Evolutionary conservation across 768 basidiomycete genomes (phyloP), one percentile per base, ranked within the genome.

Genomic region (Mycena capillaripes): DNA sequence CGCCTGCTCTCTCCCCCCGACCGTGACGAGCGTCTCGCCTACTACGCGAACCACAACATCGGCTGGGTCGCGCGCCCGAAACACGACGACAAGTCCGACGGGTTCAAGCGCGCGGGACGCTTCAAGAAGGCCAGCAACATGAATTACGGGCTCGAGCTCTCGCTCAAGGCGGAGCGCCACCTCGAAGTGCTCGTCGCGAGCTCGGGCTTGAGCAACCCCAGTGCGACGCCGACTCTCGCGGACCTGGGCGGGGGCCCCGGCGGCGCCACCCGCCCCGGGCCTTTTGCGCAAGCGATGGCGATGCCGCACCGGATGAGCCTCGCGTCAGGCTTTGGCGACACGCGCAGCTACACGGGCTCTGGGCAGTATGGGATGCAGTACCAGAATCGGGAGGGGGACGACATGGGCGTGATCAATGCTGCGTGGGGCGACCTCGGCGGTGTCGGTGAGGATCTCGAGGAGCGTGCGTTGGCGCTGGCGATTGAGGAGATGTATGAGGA

Each of bases 121-220:
- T 97, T 97, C 87, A 97, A 97, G 86, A 97, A 97, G 82, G 95
- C 95, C 1, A 92, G 91, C 19, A 97, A 97, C 82, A 92, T 97
- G 92, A 97, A 97, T 79, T 96, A 93, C 76, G 95, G 89, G 9
- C 86, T 94, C n/a, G 86, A 87, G 9, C 85, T 95, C 6, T 92
- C 91, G 2, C 83, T 95, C 52, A 91, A 91, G 77, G 82, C 81
- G 72, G 88, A 88, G 80, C 84, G 74, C 66, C 87, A 86, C 79
- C 86, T 91, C 56, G 84, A 84, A 11, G 76, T 77, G n/a, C 82
- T 90, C 61, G 79, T 89, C 32, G 70, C 65, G 27, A 55, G 40
- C 46, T 62, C 66, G 21, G 73, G 65, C 21, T 32, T 67, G 23
- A 38, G 61, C 19, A 60, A 69, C 40, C 66, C 72, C 12, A 34